Base-by-base conservation (phyloP, 805 yeast species). In the Candida michaelii region DNA sequence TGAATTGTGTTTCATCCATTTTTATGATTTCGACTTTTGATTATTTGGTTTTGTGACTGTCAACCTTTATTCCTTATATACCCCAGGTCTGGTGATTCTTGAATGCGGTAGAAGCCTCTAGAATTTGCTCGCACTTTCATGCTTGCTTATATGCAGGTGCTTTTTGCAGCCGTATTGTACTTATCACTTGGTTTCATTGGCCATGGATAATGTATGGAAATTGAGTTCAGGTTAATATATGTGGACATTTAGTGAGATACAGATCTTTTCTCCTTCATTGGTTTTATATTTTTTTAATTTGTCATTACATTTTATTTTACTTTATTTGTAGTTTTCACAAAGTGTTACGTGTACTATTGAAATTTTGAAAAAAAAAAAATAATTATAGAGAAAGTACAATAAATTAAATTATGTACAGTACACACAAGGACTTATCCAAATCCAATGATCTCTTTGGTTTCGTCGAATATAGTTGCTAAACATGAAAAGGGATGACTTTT, bases 1-100 rank as follows among this genome's bases (percentile, higher is more conserved):
- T 93, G 53, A 88, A 86, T 74, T 88, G 90, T 45, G 90, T 64
- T 54, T 78, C 78, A 59, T 80, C 84, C 84, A 80, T 76, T 25
- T 35, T 41, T 39, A n/a, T 24, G 8, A 11, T 36, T 25, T 27
- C 24, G 17, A 17, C 17, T 16, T 16, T 31, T 12, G 4, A 7
- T 17, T 16, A 13, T 29, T 29, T 29, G 23, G 29, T 27, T 6
- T 45, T 44, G 10, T 27, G n/a, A n/a, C 23, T 40, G 15, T 19
- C 14, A 30, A 23, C 37, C 21, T 30, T 27, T 5, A 45, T 39
- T 37, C 10, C 25, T 25, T 39, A 44, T 6, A 40, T 21, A 36
- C 39, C 29, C 35, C 36, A 33, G 13, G 13, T 33, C 29, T 33
- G 49, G 42, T 40, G 16, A n/a, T 23, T 23, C 45, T 36, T 15